Evolutionary conservation across 352 stramenopile species (phyloP).

Genomic region (Phytophthora rubi): DNA sequence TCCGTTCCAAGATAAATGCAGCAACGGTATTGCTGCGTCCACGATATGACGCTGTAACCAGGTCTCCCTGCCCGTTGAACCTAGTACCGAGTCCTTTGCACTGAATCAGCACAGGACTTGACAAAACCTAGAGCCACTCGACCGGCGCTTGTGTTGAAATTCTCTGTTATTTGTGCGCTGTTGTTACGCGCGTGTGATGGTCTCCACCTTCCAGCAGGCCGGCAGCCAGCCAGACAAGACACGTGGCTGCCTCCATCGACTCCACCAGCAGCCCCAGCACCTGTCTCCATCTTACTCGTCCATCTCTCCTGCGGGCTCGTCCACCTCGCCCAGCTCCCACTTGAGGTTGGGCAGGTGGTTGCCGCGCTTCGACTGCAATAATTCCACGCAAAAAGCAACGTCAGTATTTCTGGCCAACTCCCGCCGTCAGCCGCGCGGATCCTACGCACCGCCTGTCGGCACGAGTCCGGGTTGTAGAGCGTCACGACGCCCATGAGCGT

Average conservation of each 20-base stretch:
- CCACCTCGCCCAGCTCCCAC: constrained; percentile 79
- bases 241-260: constrained; percentile 9
- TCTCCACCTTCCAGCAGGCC: constrained; percentile 16
- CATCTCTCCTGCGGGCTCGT: constrained; percentile 85
- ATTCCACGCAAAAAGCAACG: no score
- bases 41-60: neutral
- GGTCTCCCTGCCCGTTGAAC: neutral
- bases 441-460: constrained; percentile 76
- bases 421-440: neutral
- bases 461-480: constrained; percentile 82
- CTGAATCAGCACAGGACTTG: no score
- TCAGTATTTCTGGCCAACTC: neutral
- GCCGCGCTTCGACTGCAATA: constrained; percentile 66
- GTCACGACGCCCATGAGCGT: constrained; percentile 84
- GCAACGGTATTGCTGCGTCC: neutral
- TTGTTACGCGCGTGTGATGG: constrained; percentile 32
- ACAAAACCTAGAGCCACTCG: no score
- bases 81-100: neutral
- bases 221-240: neutral
- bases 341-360: constrained; percentile 80
- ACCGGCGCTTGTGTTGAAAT: constrained; percentile 23
- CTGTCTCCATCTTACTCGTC: constrained; percentile 61
- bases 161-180: constrained; percentile 39
- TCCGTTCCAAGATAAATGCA: constrained; percentile 3
- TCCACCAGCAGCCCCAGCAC: constrained; percentile 4